Base-by-base conservation (phyloP, 2,329 filamentous ascomycete species). In the Cladosporium halotolerans region DNA sequence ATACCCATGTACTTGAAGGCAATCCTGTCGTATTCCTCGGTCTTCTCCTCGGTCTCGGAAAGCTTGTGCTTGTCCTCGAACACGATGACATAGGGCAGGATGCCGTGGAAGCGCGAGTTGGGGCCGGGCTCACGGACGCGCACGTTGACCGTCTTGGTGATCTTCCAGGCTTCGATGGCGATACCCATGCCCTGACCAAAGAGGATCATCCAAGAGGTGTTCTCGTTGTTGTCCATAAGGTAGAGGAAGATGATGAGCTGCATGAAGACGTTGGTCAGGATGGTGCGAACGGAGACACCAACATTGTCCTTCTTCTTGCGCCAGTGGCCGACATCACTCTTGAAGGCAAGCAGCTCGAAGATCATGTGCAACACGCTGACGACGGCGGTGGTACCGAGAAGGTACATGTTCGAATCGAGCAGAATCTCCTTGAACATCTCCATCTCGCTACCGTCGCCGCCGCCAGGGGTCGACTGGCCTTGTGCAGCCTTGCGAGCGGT, bases 301-400 rank as follows among this genome's bases (percentile, higher is more conserved):
- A 99, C 88, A 55, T 96, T 93, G 75, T 97, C 95, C 79, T 99
- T 99, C 85, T 99, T 99, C 78, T 97, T 96, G 68, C 91, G 89
- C 83, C 93, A 99, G 73, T 99, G 93, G 45, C 90, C 78, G 68
- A 99, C 96, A 68, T 99, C 93, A 68, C 87, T 96, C 66, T 95
- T 96, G 76, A 99, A 99, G 1, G 93, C 93, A 33, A 99, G 81
- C 66, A 88, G 91, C 73, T 99, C 93, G 59, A 99, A 92, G 62
- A 99, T 77, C 80, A 96, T 90, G 73, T 99, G 93, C 38, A 93
- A 79, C 54, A 99, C 80, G 59, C 84, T 91, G 62, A 95, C 93
- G 8, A 95, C 71, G 23, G 83, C 83, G 1, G 93, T 99, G 32
- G 95, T 85, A 23, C 80, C 85, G 38, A 99, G 82, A 31, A 99